These are phyloP conservation scores for Fusarium heterosporum DNA, from an alignment of 2,329 filamentous ascomycete genomes.

Conservation along the genomic window DNA sequence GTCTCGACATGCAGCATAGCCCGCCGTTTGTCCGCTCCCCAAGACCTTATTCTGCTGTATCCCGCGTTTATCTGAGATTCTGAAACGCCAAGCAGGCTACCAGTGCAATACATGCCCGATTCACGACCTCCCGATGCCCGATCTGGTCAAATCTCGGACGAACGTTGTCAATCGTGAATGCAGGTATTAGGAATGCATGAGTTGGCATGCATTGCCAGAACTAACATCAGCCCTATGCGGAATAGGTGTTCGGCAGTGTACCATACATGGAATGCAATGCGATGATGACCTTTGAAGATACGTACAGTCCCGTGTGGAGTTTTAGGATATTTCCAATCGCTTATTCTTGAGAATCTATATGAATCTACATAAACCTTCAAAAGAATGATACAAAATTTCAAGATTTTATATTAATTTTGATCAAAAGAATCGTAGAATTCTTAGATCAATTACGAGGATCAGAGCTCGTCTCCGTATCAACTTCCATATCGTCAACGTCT, in stretches of 20 bases:
- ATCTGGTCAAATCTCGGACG: neutral
- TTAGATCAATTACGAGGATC: too few relatives aligned
- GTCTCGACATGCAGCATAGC: slow-evolving; percentile 4
- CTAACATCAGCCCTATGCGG: slow-evolving; percentile 22
- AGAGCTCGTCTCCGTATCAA: too few relatives aligned
- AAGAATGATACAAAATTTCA: too few relatives aligned
- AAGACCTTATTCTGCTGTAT: slow-evolving; percentile 2
- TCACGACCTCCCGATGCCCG: neutral
- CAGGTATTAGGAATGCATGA: slow-evolving; percentile 12
- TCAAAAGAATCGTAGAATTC: too few relatives aligned
- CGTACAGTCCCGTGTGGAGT: too few relatives aligned
- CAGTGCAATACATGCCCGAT: neutral
- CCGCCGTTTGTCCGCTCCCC: too few relatives aligned
- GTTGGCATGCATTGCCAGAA: slow-evolving; percentile 20
- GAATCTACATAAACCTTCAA: too few relatives aligned
- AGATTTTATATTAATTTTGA: too few relatives aligned
- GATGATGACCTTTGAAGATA: neutral
- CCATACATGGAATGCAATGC: slow-evolving; percentile 28
- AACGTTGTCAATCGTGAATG: neutral
- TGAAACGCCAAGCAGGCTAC: slow-evolving; percentile 33
- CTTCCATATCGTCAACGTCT: too few relatives aligned
- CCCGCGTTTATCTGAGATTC: slow-evolving; percentile 20
- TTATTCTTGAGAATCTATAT: too few relatives aligned
- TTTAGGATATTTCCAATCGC: too few relatives aligned
- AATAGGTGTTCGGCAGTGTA: neutral